Evolutionary conservation across 2,329 filamentous ascomycete species (phyloP), one percentile per base, ranked within the genome.

Genomic region (Colletotrichum viniferum): DNA sequence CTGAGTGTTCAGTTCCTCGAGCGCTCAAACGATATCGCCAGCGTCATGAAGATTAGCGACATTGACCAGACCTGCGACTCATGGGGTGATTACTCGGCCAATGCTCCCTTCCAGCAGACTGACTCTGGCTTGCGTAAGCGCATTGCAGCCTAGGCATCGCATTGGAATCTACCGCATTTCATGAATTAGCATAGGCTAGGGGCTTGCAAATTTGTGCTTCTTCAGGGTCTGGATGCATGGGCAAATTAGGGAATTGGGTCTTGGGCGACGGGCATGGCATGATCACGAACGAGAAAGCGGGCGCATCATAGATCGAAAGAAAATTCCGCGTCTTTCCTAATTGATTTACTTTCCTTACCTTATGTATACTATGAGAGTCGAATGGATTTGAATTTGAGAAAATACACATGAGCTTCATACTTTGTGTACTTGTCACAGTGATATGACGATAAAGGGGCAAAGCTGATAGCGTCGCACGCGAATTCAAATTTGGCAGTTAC

Each of bases 1-100:
- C 82, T 91, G 9, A 86, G 84, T 5, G 81, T 90, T 28, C 88
- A 91, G 79, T 90, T 91, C 79, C 78, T 91, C 32, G 90, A 83
- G 79, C 79, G 80, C 26, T 34, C 68, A 24, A 24, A 48, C n/a
- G 77, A 79, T 18, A 79, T 79, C n/a, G 18, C 58, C 24, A 68
- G 38, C 14, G 36, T 30, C 4, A 18, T 76, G 52, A 70, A 60
- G 66, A 36, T 70, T 5, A 14, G 48, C 13, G 70, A 70, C 8
- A 62, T 76, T 3, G 74, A 76, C 12, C 12, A n/a, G 9, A 66
- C 36, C 32, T 76, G 74, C 7, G 26, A 69, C 30, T 28, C 58
- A 14, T 76, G 74, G 74, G 24, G 43, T 28, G 38, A 62, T 13
- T 76, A 76, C 24, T 26, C 70, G 5, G 60, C 65, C 9, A 74